Evolutionary conservation across 1,139 yeast genomes (phyloP).

Genomic region (Zhuliangozyma parablackwelliae): DNA sequence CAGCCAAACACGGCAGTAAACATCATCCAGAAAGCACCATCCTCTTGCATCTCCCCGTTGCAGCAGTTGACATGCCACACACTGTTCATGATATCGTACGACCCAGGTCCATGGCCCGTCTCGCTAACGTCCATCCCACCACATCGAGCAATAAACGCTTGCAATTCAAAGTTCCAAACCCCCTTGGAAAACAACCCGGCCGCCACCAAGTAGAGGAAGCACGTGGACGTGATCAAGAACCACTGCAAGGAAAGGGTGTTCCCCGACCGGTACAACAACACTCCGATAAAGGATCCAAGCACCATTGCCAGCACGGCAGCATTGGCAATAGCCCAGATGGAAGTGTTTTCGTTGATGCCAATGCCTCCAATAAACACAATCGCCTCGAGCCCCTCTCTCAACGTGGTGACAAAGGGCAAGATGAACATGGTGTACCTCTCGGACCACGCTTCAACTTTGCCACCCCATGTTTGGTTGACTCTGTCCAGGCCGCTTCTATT

Average conservation of each 20-base stretch:
- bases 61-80: conserved; percentile 50
- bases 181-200: conserved; percentile 46
- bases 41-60: conserved; percentile 41
- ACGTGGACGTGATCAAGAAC: conserved; percentile 37
- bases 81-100: conserved; percentile 36
- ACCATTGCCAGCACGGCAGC: conserved; percentile 28
- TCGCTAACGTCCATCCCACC: conserved; percentile 45
- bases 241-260: conserved; percentile 38
- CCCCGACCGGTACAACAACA: conserved; percentile 38
- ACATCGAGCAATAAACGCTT: conserved; percentile 35
- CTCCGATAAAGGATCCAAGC: conserved; percentile 32
- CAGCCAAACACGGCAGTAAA: conserved; percentile 44
- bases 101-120: conserved; percentile 47
- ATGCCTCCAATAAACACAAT: conserved; percentile 46
- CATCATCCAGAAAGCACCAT: conserved; percentile 44
- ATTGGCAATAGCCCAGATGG: conserved; percentile 28
- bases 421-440: conserved; percentile 39
- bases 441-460: conserved; percentile 15
- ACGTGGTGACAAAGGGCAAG: conserved; percentile 42
- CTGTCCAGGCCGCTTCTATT: conserved; percentile 1
- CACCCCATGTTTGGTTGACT: conserved; percentile 6
- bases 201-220: conserved; percentile 41
- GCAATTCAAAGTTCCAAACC: conserved; percentile 44
- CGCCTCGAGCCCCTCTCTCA: conserved; percentile 48
- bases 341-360: conserved; percentile 41